Evolutionary conservation across 1,284 basidiomycete genomes (phyloP), one percentile per base, ranked within the genome.

Genomic region (Puccinia hordei): DNA sequence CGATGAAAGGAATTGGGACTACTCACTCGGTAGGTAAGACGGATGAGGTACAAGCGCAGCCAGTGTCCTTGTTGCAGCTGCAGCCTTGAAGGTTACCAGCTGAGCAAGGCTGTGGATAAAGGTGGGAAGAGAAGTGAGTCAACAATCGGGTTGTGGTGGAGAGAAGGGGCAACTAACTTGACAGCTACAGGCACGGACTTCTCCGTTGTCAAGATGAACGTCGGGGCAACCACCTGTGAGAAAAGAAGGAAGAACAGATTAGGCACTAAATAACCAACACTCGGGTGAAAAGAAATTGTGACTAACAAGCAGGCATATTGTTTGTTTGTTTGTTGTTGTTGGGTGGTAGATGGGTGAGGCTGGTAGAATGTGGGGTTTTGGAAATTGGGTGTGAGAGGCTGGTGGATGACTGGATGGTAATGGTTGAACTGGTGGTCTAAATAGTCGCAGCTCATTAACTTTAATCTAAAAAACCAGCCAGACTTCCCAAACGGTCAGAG

Each of bases 151-250:
- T 41, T 30, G 13, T 2, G 24, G 1, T 63, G 33, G 41, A 22
- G 41, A 49, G 46, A 46, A 27, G 41, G 24, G 33, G 17, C 17
- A 55, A 46, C 49, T n/a, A 53, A 77, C 75, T 46, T 66, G 44
- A 41, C 75, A 77, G 53, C 44, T 53, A 24, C 75, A 77, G 33
- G 61, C 2, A 19, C 75, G 75, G 24, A 77, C 51, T 12, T 53
- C 33, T 13, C 75, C 75, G 65, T 66, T 69, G 15, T 66, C 63
- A 35, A 77, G 75, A n/a, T 5, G 30, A 22, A 77, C 65, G 53
- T 77, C 75, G 46, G 75, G 75, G 22, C 75, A 77, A 30, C 75
- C 75, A 69, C 75, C 75, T 77, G 51, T 35, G 1, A n/a, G 51
- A 8, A 35, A 38, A n/a, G 59, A 59, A 27, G 46, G 19, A 27